A percentile compares a stretch with the other conserved stretches of the same genome.
These are phyloP conservation scores for Salix koriyanagi DNA, from an alignment of 345 rosid species.

Conservation along the genomic window DNA sequence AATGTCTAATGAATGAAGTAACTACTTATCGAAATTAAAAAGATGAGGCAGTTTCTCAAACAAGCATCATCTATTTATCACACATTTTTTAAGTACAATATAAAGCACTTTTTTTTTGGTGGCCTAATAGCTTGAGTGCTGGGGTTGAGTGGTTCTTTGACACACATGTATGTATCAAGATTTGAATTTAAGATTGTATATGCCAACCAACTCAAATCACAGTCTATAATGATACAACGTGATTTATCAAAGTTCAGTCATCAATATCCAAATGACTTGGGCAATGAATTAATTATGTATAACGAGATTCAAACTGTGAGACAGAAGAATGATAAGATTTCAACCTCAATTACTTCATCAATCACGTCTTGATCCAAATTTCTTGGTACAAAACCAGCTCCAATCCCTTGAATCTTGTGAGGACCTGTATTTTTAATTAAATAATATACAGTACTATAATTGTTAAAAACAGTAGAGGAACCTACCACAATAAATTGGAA, in stretches of 20 bases:
- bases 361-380: conserved; percentile 65
- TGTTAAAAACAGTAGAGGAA: neutral
- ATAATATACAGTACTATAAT: neutral
- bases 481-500: neutral
- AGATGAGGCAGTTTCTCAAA: too few relatives aligned
- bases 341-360: conserved; percentile 85
- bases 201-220: neutral
- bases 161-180: neutral
- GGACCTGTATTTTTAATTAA: conserved; percentile 56
- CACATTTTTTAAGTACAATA: too few relatives aligned
- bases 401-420: conserved; percentile 99
- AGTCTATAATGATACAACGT: neutral
- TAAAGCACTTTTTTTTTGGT: too few relatives aligned
- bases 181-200: neutral
- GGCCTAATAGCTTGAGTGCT: too few relatives aligned
- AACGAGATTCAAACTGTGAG: conserved; percentile 3
- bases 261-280: neutral
- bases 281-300: neutral
- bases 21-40: too few relatives aligned
- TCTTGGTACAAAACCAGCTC: conserved; percentile 93
- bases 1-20: too few relatives aligned
- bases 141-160: too few relatives aligned
- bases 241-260: neutral
- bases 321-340: conserved; percentile 11
- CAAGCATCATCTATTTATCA: too few relatives aligned